A percentile compares a stretch with the other conserved stretches of the same genome.
Conservation (phyloP, 2,329 filamentous ascomycete genomes). For the Nemania sp. region DNA sequence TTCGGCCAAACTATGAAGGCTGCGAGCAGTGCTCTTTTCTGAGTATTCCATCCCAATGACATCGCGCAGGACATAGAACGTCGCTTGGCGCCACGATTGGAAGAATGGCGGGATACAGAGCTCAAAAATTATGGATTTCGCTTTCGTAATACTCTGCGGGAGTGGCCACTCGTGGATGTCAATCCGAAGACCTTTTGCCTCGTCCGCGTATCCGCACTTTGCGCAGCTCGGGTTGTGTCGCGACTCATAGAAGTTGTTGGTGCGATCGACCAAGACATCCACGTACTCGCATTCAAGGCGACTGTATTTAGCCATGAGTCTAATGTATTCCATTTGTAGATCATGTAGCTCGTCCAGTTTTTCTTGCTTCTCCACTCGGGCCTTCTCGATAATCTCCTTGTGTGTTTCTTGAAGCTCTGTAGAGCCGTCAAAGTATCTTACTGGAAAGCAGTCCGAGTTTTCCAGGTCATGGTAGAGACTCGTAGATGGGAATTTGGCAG, state of each 20-base stretch:
- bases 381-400: neutral
- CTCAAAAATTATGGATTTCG: slow-evolving; percentile 58
- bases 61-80: slow-evolving; percentile 46
- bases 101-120: slow-evolving; percentile 49
- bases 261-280: neutral
- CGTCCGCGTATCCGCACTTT: slow-evolving; percentile 41
- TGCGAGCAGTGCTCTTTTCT: neutral
- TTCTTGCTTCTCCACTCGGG: slow-evolving; percentile 1
- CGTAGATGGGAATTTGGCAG: slow-evolving; percentile 28
- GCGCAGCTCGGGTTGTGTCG: slow-evolving; percentile 35
- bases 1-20: neutral
- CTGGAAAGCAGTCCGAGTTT: slow-evolving; percentile 47
- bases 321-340: slow-evolving; percentile 34
- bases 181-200: slow-evolving; percentile 51
- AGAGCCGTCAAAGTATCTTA: slow-evolving; percentile 54
- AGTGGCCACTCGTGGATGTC: slow-evolving; percentile 61
- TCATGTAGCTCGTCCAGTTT: slow-evolving; percentile 44
- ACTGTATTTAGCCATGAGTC: slow-evolving; percentile 33
- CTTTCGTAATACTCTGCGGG: slow-evolving; percentile 37
- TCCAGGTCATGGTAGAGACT: slow-evolving; percentile 47
- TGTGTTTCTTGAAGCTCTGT: slow-evolving; percentile 47
- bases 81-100: slow-evolving; percentile 54
- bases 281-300: slow-evolving; percentile 9
- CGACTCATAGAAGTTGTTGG: neutral
- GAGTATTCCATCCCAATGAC: slow-evolving; percentile 42